Conservation (phyloP, 2,329 filamentous ascomycete species). For the Neurospora crassa region DNA sequence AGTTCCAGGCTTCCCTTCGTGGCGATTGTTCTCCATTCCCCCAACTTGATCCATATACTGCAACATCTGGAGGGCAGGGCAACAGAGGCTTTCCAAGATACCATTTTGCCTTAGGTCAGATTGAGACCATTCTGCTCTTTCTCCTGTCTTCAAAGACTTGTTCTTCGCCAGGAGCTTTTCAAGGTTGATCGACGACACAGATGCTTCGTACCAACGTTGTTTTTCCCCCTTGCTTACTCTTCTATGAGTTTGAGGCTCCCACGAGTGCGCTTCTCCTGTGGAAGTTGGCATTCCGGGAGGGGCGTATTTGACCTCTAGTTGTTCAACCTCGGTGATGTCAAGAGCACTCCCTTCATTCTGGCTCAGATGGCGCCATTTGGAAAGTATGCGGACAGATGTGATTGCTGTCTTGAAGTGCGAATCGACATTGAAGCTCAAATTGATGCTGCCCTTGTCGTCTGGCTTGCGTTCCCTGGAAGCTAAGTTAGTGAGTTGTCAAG, state of each 20-base stretch:
- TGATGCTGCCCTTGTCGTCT: not conserved
- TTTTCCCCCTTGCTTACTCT: constrained; percentile 12
- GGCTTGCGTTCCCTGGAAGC: not conserved
- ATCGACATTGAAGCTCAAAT: constrained; percentile 6
- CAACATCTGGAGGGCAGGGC: constrained; percentile 20
- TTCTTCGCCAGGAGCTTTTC: constrained; percentile 20
- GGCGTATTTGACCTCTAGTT: constrained; percentile 3
- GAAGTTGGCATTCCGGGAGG: not conserved
- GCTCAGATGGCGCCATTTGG: constrained; percentile 13
- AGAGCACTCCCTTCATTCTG: constrained; percentile 7
- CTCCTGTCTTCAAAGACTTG: constrained; percentile 15
- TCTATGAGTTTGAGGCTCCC: not conserved
- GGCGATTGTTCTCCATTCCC: constrained; percentile 1
- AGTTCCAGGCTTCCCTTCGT: not conserved
- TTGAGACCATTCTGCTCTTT: constrained; percentile 17
- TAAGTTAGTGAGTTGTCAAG: not conserved
- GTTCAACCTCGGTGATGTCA: constrained; percentile 16
- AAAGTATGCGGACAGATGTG: constrained; percentile 10
- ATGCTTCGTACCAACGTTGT: constrained; percentile 23
- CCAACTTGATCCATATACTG: constrained; percentile 23
- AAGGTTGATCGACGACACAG: constrained; percentile 17
- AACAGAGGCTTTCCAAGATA: constrained; percentile 15
- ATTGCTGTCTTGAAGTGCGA: not conserved
- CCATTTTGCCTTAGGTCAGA: constrained; percentile 9
- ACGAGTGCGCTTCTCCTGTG: constrained; percentile 3